phyloP scores from a whole-genome alignment of 1,139 yeast species.

The Diutina scorzettiae region DNA sequence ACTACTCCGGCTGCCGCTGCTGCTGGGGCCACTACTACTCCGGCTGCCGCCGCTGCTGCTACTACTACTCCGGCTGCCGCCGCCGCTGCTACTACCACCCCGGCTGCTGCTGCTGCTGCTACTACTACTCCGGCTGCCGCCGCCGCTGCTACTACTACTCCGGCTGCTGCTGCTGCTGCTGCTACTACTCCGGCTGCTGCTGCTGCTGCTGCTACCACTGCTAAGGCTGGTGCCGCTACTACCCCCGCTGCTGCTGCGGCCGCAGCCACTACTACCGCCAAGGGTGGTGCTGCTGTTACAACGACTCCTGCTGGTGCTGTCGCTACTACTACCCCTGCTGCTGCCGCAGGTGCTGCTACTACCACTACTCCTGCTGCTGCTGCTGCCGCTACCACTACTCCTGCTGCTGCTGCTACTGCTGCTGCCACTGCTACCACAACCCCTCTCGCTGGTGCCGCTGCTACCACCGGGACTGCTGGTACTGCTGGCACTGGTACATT shows the following conservation, averaged over 20 bases:
- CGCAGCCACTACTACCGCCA: background rate
- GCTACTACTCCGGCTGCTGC: slow-evolving; percentile 2
- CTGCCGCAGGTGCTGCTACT: background rate
- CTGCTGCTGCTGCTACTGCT: background rate
- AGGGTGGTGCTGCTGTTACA: background rate
- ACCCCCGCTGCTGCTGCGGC: background rate
- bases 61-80: background rate
- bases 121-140: background rate
- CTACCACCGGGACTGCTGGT: background rate
- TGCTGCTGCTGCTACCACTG: background rate
- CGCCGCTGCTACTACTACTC: background rate
- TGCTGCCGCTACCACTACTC: background rate
- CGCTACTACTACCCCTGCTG: background rate
- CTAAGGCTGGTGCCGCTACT: background rate
- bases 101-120: background rate
- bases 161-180: background rate
- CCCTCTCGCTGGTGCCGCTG: background rate
- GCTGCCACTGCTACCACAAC: background rate
- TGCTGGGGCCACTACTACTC: background rate
- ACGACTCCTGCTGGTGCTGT: background rate
- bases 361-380: background rate
- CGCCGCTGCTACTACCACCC: background rate
- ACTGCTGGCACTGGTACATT: background rate
- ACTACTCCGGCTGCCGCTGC: background rate
- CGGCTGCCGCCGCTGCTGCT: background rate